Conservation (phyloP, 495 filamentous ascomycete genomes). For the Penicillium verhagenii region DNA sequence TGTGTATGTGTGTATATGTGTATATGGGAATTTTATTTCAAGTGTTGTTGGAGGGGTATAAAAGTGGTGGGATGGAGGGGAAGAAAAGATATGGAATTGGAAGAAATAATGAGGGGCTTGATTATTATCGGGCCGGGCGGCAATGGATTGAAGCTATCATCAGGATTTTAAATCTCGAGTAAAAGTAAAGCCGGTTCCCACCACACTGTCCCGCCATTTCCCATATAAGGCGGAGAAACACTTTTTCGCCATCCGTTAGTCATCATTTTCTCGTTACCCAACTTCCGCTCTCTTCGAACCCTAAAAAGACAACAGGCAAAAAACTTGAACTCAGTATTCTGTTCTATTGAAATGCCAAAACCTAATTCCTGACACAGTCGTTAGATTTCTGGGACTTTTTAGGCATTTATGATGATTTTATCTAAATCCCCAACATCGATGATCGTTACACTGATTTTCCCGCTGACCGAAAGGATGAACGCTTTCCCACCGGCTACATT, state of each 20-base stretch:
- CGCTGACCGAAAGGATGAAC: conserved; percentile 26
- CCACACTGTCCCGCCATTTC: no score
- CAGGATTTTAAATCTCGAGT: conserved; percentile 7
- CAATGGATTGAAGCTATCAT: conserved; percentile 7
- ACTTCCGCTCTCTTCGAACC: no score
- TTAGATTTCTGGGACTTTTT: no score
- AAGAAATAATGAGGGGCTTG: neutral
- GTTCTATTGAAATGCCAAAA: no score
- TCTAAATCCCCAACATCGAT: no score
- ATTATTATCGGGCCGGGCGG: conserved; percentile 4
- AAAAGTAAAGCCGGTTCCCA: conserved; percentile 13
- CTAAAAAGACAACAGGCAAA: no score
- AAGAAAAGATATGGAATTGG: conserved; percentile 1
- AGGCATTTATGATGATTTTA: no score
- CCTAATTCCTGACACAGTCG: no score
- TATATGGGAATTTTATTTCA: conserved; percentile 2
- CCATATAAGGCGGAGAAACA: conserved; percentile 31
- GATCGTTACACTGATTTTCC: neutral
- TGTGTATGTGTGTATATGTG: neutral
- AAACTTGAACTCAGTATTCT: no score
- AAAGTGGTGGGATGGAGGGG: neutral
- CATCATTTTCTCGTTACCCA: neutral
- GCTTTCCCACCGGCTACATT: conserved; percentile 20
- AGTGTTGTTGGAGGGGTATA: neutral
- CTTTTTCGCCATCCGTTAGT: conserved; percentile 20